These are phyloP conservation scores for Cylindrodendrum hubeiense DNA, from an alignment of 2,329 filamentous ascomycete genomes.

Conservation along the genomic window DNA sequence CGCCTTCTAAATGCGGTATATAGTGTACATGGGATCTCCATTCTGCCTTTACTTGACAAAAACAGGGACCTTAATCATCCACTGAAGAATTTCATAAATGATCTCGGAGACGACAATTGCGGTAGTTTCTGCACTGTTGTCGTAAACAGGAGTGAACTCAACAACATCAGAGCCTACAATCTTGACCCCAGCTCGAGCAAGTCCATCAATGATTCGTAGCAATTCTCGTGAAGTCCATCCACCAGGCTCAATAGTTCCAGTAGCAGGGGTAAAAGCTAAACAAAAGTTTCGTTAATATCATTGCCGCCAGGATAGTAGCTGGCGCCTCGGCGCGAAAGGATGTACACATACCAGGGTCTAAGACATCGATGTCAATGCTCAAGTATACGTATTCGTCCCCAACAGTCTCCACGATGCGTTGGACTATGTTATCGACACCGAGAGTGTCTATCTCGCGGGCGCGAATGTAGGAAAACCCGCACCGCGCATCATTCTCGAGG, in stretches of 20 bases:
- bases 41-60: too few relatives aligned
- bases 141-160: slow-evolving; percentile 86
- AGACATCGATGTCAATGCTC: slow-evolving; percentile 81
- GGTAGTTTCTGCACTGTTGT: slow-evolving; percentile 81
- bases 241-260: slow-evolving; percentile 86
- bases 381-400: slow-evolving; percentile 71
- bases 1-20: too few relatives aligned
- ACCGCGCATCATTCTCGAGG: slow-evolving; percentile 37
- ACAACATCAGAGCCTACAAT: slow-evolving; percentile 88
- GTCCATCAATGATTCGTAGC: slow-evolving; percentile 80
- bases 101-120: slow-evolving; percentile 85
- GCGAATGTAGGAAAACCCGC: slow-evolving; percentile 38
- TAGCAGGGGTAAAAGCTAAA: slow-evolving; percentile 62
- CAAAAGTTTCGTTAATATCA: too few relatives aligned
- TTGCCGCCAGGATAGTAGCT: too few relatives aligned
- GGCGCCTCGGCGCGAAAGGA: too few relatives aligned
- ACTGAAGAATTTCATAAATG: slow-evolving; percentile 84
- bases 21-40: too few relatives aligned
- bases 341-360: slow-evolving; percentile 67
- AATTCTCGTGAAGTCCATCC: slow-evolving; percentile 89
- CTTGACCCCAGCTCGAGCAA: slow-evolving; percentile 73
- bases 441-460: slow-evolving; percentile 79
- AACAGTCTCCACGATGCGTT: slow-evolving; percentile 60
- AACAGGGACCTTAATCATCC: slow-evolving; percentile 64
- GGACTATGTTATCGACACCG: slow-evolving; percentile 74